phyloP scores from a whole-genome alignment of 1,284 basidiomycete species.

The Grifola frondosa region DNA sequence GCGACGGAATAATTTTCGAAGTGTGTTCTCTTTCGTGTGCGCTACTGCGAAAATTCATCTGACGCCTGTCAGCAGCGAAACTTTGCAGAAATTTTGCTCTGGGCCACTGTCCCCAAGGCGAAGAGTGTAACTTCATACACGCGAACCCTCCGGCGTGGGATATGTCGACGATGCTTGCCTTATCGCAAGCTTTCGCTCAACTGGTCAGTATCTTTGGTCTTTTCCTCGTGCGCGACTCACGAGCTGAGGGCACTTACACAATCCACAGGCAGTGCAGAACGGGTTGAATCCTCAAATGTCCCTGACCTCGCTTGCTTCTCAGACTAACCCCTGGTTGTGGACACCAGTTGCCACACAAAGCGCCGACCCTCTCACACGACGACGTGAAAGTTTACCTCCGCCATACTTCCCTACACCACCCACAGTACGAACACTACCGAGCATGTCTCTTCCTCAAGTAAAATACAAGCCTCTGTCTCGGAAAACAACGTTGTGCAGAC shows the following conservation, averaged over 20 bases:
- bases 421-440: neutral
- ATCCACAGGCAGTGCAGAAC: slow-evolving; percentile 8
- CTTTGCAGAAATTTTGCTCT: slow-evolving; percentile 33
- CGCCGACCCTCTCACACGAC: slow-evolving; percentile 1
- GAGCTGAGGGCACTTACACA: slow-evolving; percentile 7
- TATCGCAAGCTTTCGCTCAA: slow-evolving; percentile 11
- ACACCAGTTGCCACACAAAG: slow-evolving; percentile 10
- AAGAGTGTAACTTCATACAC: slow-evolving; percentile 32
- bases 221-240: slow-evolving; percentile 4
- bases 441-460: slow-evolving; percentile 14
- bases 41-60: slow-evolving; percentile 1
- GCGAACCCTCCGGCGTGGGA: slow-evolving; percentile 16
- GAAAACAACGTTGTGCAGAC: slow-evolving; percentile 41
- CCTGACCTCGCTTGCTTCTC: slow-evolving; percentile 13
- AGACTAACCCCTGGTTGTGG: slow-evolving; percentile 11
- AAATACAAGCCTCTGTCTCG: slow-evolving; percentile 31
- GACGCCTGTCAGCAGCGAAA: slow-evolving; percentile 24
- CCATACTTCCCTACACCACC: neutral
- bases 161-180: slow-evolving; percentile 4
- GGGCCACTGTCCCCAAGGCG: slow-evolving; percentile 32
- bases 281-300: slow-evolving; percentile 5
- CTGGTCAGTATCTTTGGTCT: slow-evolving; percentile 7
- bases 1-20: slow-evolving; percentile 19
- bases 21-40: slow-evolving; percentile 17
- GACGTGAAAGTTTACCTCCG: neutral